Evolutionary conservation across 176 grass and related monocot genomes (phyloP), one percentile per base, ranked within the genome.

Genomic region (Oryza australiensis): DNA sequence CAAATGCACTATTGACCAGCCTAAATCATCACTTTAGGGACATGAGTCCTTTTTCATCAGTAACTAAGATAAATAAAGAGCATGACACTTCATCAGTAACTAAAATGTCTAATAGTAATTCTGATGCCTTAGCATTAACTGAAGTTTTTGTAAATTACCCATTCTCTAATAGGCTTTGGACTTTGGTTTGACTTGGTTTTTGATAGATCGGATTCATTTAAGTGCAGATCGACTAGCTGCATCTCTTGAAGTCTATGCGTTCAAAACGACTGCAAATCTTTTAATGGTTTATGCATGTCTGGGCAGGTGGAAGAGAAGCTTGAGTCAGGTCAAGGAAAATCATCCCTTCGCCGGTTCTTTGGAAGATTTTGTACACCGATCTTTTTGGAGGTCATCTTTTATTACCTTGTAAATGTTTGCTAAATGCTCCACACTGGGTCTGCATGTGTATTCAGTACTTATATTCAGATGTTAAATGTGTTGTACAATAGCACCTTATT

Each of bases 331-430:
- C 94, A 97, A 91, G 89, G 94, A 46, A 93, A 97, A 87, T 89
- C 84, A 62, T 75, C 84, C 12, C 22, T 84, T 70, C 94, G 94
- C 33, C 82, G 75, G 32, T 78, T 97, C 81, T 93, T 97, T 87
- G 73, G 88, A 72, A 93, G 94, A 89, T 97, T 93, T 88, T 91
- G 90, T 76, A 97, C 94, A 75, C 91, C 94, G 12, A 93, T 97
- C 64, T 97, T 97, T 85, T 87, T 97, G 32, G 94, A 97, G 91
- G 88, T 88, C 16, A 48, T 43, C 66, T 72, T 33, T 57, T 59
- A 16, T 28, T 57, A 43, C 68, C 59, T 80, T 80, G 27, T 63
- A 33, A 46, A 73, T 46, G 22, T 70, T 53, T 53, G 12, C 42
- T 59, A 63, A 32, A 76, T 81, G 14, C 11, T 82, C 64, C 23